These are phyloP conservation scores for Vitis riparia DNA, from an alignment of 164 flowering plant genomes.

Conservation along the genomic window DNA sequence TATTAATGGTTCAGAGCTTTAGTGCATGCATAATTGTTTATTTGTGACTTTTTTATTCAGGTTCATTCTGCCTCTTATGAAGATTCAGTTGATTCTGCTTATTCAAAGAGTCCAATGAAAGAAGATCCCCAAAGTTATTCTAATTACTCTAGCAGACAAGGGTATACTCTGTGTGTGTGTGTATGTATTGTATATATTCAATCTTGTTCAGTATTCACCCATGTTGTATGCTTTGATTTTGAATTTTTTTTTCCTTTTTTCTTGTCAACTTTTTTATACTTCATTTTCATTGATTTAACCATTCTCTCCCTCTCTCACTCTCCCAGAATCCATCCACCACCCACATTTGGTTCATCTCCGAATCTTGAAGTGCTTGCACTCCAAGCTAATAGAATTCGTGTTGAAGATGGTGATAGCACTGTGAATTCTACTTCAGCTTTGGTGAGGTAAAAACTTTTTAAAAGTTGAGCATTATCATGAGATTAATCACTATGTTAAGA, in stretches of 20 bases:
- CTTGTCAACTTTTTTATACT: neutral
- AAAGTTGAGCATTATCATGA: neutral
- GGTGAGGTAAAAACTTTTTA: conserved; percentile 4
- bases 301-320: neutral
- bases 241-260: neutral
- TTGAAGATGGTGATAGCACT: conserved; percentile 29
- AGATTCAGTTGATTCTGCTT: conserved; percentile 24
- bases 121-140: conserved; percentile 50
- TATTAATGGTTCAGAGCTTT: neutral
- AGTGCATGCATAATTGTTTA: neutral
- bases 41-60: conserved; percentile 22
- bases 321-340: conserved; percentile 42
- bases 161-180: conserved; percentile 34
- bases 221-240: neutral
- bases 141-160: conserved; percentile 28
- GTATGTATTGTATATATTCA: neutral
- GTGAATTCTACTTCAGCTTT: conserved; percentile 14
- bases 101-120: conserved; percentile 27
- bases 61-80: conserved; percentile 42
- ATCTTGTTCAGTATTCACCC: neutral
- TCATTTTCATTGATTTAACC: conserved; percentile 1
- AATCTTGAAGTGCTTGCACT: conserved; percentile 41
- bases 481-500: too few species aligned
- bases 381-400: conserved; percentile 20
- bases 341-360: conserved; percentile 48